Conservation (phyloP, 371 early-diverging fungal genomes). For the Mortierella sp. region DNA sequence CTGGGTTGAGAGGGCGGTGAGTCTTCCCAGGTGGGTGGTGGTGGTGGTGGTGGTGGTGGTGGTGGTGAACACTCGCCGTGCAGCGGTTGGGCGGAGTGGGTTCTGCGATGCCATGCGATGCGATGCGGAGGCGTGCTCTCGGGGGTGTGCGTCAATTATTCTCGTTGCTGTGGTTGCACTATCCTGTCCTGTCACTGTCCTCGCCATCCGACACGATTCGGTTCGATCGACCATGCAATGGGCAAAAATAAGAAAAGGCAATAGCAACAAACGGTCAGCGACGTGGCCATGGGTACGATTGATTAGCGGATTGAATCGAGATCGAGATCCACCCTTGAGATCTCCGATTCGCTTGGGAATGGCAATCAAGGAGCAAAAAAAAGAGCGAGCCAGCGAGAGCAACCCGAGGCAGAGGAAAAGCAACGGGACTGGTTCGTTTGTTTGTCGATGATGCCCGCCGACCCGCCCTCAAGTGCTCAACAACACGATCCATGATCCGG, state of each 20-base stretch:
- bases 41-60: not conserved
- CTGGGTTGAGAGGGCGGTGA: not conserved
- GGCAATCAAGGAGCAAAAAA: not conserved
- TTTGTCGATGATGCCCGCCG: no score
- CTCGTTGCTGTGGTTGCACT: no score
- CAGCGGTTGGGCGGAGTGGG: not conserved
- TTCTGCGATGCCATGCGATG: constrained; percentile 1
- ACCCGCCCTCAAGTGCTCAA: no score
- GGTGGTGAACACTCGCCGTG: not conserved
- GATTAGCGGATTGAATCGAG: not conserved
- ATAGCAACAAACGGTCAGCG: no score
- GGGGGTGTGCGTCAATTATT: not conserved
- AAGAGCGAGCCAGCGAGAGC: no score
- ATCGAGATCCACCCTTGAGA: constrained; percentile 1
- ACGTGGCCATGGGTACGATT: not conserved
- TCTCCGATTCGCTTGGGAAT: constrained; percentile 4
- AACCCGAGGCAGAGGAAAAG: no score
- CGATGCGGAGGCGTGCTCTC: not conserved
- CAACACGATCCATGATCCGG: no score
- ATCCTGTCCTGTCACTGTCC: no score
- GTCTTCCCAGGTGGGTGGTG: not conserved
- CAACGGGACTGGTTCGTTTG: no score
- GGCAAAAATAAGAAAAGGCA: no score
- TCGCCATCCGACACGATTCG: no score
- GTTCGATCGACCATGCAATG: no score